These are phyloP conservation scores for Alternaria burnsii DNA, from an alignment of 2,329 filamentous ascomycete species.

Conservation along the genomic window DNA sequence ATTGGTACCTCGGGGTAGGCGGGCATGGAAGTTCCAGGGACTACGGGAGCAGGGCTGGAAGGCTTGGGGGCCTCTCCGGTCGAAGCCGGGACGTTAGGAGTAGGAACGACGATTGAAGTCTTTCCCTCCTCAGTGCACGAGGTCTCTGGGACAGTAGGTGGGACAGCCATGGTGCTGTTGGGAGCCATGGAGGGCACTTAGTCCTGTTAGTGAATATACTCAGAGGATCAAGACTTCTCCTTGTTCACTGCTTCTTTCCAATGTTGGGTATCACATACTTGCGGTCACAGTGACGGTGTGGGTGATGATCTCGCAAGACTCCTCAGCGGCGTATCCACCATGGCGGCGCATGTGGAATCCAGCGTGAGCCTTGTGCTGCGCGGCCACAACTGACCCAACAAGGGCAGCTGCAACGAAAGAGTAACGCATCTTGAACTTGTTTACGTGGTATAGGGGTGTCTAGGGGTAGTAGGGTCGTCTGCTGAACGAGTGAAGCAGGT, in stretches of 20 bases:
- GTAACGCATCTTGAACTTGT: constrained; percentile 74
- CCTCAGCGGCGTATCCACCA: constrained; percentile 58
- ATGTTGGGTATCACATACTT: constrained; percentile 56
- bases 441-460: constrained; percentile 40
- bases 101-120: constrained; percentile 57
- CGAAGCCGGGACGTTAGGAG: constrained; percentile 27
- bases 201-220: constrained; percentile 20
- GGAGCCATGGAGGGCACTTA: constrained; percentile 34
- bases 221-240: neutral
- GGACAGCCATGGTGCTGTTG: constrained; percentile 39
- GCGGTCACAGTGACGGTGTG: constrained; percentile 54
- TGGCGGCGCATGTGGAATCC: constrained; percentile 63
- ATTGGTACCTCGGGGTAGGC: constrained; percentile 19
- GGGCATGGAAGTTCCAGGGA: constrained; percentile 22
- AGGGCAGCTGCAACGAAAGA: constrained; percentile 69
- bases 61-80: constrained; percentile 18
- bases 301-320: constrained; percentile 78
- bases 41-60: constrained; percentile 13
- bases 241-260: neutral
- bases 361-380: constrained; percentile 71
- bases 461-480: constrained; percentile 64
- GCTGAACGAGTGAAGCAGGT: constrained; percentile 86
- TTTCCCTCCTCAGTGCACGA: constrained; percentile 74
- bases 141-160: constrained; percentile 64
- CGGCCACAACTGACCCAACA: constrained; percentile 62